phyloP scores from a whole-genome alignment of 2,329 filamentous ascomycete species.

The Apiospora saccharicola region DNA sequence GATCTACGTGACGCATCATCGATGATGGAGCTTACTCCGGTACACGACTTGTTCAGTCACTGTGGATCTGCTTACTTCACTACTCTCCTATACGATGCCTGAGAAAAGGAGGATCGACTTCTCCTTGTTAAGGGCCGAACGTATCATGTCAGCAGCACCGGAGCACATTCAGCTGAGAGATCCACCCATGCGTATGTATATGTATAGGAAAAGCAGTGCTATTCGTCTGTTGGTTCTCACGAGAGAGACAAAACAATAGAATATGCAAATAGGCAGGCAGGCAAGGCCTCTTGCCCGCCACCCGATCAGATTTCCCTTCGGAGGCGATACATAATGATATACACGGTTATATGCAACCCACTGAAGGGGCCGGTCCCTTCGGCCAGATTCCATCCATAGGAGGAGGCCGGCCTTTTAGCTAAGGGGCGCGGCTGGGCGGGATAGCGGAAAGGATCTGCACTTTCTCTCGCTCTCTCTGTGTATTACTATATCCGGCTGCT shows the following conservation, averaged over 20 bases:
- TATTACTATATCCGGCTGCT: slow-evolving; percentile 1
- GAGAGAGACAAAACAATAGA: not conserved
- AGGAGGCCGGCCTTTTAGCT: not conserved
- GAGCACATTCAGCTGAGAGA: slow-evolving; percentile 1
- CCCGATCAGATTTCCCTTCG: not conserved
- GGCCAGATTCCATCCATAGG: slow-evolving; percentile 5
- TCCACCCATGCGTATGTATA: not conserved
- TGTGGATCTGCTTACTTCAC: slow-evolving; percentile 3
- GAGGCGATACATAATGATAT: not conserved
- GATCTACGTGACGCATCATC: not conserved
- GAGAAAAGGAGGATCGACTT: slow-evolving; percentile 17
- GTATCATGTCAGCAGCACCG: slow-evolving; percentile 10
- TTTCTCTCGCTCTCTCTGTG: not conserved
- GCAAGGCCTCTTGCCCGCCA: not conserved
- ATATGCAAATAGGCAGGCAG: not conserved
- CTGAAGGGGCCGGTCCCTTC: not conserved
- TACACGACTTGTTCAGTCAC: not conserved
- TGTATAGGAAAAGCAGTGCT: not conserved
- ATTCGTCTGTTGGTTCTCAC: not conserved
- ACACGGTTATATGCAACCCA: slow-evolving; percentile 8
- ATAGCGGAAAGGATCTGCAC: slow-evolving; percentile 7
- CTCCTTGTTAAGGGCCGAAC: not conserved
- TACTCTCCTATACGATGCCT: not conserved
- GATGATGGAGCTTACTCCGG: not conserved
- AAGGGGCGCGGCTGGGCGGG: slow-evolving; percentile 12